These are phyloP conservation scores for Vigna unguiculata DNA, from an alignment of 306 rosid species.

Conservation along the genomic window DNA sequence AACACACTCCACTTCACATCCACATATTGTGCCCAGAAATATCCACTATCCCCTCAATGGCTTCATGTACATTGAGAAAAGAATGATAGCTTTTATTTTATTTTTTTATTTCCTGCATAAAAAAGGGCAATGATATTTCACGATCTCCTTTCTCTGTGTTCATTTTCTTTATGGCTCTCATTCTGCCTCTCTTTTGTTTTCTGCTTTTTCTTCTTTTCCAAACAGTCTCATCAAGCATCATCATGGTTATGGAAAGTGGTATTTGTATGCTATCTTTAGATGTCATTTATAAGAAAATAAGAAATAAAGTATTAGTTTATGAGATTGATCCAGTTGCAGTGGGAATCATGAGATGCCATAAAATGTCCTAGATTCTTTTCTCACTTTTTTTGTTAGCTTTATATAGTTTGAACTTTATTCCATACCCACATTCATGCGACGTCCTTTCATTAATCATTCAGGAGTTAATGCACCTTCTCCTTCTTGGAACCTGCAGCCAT, in stretches of 20 bases:
- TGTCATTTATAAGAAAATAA: conserved; percentile 30
- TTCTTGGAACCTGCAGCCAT: not conserved
- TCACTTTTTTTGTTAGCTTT: conserved; percentile 15
- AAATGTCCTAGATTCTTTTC: conserved; percentile 37
- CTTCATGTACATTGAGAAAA: not conserved
- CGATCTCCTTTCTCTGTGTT: not conserved
- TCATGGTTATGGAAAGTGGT: conserved; percentile 41
- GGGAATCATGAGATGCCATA: conserved; percentile 44
- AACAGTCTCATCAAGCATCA: conserved; percentile 37
- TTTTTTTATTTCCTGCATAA: conserved; percentile 11
- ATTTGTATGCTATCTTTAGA: conserved; percentile 36
- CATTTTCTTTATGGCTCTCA: conserved; percentile 18
- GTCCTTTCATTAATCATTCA: conserved; percentile 8
- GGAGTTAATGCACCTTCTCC: not conserved
- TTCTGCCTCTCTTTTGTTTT: not conserved
- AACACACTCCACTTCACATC: not conserved
- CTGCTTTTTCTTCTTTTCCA: not conserved
- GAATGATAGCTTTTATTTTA: conserved; percentile 11
- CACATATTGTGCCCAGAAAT: not conserved
- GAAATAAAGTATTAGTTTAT: conserved; percentile 2
- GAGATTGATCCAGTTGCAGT: not conserved
- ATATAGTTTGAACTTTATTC: conserved; percentile 2
- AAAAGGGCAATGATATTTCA: conserved; percentile 10
- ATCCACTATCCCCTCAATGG: not conserved
- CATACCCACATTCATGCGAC: conserved; percentile 12